Evolutionary conservation across 75 land plant genomes (phyloP), one percentile per base, ranked within the genome.

Genomic region (Sequoiadendron giganteum): DNA sequence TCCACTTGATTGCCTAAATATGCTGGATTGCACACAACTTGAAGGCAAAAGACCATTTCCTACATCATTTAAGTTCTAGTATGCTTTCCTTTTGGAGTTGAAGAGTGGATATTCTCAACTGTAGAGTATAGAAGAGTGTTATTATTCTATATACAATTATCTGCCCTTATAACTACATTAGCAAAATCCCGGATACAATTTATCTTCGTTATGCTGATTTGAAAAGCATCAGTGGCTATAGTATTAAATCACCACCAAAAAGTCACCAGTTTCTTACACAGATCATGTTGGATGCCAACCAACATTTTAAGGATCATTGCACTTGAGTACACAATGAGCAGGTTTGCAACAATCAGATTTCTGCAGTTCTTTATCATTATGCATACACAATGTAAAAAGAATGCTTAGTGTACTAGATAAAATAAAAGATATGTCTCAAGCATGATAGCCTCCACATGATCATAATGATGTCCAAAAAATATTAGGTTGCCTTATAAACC

Each of bases 401-500:
- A 82, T 45, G 7, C 30, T 82, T 73, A 34, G 84, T 82, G 84
- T 82, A 82, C 47, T n/a, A 40, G 84, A 47, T 79, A 79, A 65
- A 78, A 40, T 79, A 40, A 13, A 79, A 76, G 78, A 40, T 42
- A 78, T 40, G 28, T 42, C 45, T 79, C 82, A 40, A 40, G 21
- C 40, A 79, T 79, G 82, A 79, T 79, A 79, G 45, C 28, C 82
- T 79, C 82, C 82, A 79, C 82, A 79, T 79, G 82, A 79, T 79
- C 43, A 40, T 79, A 79, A 79, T 42, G 21, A 79, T 40, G 82
- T 79, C 82, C 82, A 79, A 82, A 81, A 82, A 82, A 82, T 82
- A 82, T 25, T 32, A 82, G 84, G 84, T 82, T 82, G 48, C 84
- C 84, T 82, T 28, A 82, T 82, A 82, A 82, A 82, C 47, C 84